These are phyloP conservation scores for Sutorius eximius DNA, from an alignment of 1,284 basidiomycete genomes.

Conservation along the genomic window DNA sequence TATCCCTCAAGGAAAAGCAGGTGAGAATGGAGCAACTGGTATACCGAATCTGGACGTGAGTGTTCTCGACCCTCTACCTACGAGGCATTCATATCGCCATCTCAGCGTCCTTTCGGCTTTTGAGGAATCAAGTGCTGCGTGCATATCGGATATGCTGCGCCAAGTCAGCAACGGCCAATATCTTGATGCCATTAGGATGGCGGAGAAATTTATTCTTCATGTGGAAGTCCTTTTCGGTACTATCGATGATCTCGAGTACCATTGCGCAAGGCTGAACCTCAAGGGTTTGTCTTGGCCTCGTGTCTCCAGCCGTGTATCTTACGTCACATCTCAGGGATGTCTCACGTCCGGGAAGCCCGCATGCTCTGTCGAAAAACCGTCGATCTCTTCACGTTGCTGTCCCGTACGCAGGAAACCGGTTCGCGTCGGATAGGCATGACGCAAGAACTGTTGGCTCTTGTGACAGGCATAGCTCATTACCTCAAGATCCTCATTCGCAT, in stretches of 20 bases:
- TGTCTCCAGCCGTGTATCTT: constrained; percentile 12
- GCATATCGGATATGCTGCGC: constrained; percentile 98
- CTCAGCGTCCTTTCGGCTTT: constrained; percentile 90
- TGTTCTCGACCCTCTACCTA: constrained; percentile 17
- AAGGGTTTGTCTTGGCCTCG: constrained; percentile 63
- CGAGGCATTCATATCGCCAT: constrained; percentile 7
- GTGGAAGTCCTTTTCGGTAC: constrained; percentile 98
- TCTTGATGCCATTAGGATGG: constrained; percentile 95
- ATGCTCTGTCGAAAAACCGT: constrained; percentile 99
- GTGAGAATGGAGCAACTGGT: constrained; percentile 96
- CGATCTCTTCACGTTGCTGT: constrained; percentile 95
- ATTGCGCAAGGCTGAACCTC: constrained; percentile 79
- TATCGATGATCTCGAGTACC: constrained; percentile 93
- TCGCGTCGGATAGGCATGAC: constrained; percentile 93
- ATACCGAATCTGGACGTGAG: constrained; percentile 96
- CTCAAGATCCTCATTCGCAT: constrained; percentile 99
- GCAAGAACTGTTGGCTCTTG: constrained; percentile 94
- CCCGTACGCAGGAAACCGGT: constrained; percentile 93
- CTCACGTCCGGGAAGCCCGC: constrained; percentile 95
- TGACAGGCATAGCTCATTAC: constrained; percentile 97
- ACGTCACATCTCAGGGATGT: constrained; percentile 71
- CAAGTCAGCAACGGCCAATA: constrained; percentile 97
- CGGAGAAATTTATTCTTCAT: constrained; percentile 97
- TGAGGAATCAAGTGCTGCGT: constrained; percentile 98
- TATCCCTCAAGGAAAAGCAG: constrained; percentile 90